Conservation (phyloP, 1,139 yeast species). For the Saccharomyces hybrid region DNA sequence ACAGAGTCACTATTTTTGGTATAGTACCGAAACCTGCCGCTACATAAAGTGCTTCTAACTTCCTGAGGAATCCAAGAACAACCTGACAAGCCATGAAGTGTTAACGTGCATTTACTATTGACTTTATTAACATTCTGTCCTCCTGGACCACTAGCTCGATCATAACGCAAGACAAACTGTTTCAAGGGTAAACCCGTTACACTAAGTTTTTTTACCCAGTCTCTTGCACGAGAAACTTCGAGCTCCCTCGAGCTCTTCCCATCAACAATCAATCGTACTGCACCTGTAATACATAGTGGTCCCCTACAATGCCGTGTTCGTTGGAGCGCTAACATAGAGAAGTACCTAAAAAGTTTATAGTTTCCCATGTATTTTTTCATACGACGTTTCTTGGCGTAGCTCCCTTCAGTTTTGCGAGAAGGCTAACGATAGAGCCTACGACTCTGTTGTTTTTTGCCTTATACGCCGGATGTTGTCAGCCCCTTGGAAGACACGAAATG, state of each 20-base stretch:
- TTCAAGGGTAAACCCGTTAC: slow-evolving; percentile 41
- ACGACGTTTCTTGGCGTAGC: background rate
- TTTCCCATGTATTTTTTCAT: background rate
- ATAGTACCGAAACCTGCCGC: slow-evolving; percentile 41
- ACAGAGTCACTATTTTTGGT: slow-evolving; percentile 50
- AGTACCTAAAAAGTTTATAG: background rate
- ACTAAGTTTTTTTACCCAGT: slow-evolving; percentile 41
- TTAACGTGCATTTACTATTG: slow-evolving; percentile 68
- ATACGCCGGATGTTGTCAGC: background rate
- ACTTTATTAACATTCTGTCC: slow-evolving; percentile 92
- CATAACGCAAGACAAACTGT: slow-evolving; percentile 47
- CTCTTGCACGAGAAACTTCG: slow-evolving; percentile 28
- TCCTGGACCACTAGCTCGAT: slow-evolving; percentile 86
- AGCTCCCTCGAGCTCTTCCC: background rate
- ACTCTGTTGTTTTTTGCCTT: background rate
- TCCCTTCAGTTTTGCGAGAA: background rate
- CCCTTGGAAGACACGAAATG: slow-evolving; percentile 1
- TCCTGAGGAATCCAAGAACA: slow-evolving; percentile 59
- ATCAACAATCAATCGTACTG: background rate
- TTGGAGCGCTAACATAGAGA: background rate
- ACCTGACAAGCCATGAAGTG: slow-evolving; percentile 44
- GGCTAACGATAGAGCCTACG: background rate
- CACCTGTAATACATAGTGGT: background rate
- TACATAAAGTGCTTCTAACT: slow-evolving; percentile 28
- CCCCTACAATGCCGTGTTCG: background rate